Percentiles rank a stretch among this genome's conserved stretches.
Conservation (phyloP, 495 filamentous ascomycete genomes). For the Neurospora intermedia region DNA sequence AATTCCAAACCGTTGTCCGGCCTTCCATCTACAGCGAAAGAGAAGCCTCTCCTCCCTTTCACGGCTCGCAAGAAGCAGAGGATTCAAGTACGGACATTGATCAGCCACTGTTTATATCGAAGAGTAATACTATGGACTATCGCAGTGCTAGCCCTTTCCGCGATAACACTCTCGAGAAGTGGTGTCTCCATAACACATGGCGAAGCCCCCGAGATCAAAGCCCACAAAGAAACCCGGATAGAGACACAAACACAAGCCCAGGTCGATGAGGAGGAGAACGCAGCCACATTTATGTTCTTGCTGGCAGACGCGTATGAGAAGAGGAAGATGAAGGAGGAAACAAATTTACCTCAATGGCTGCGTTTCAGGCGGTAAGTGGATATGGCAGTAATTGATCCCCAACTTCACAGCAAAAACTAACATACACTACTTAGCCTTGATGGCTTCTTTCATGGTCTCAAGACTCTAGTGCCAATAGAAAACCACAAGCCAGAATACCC, state of each 20-base stretch:
- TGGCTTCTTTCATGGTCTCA: slow-evolving; percentile 72
- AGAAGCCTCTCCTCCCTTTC: slow-evolving; percentile 9
- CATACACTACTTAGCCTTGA: slow-evolving; percentile 35
- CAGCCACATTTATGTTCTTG: neutral
- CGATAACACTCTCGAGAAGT: slow-evolving; percentile 16
- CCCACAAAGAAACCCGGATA: neutral
- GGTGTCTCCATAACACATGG: slow-evolving; percentile 8
- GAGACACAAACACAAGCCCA: neutral
- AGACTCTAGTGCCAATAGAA: slow-evolving; percentile 49
- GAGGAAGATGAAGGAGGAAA: slow-evolving; percentile 7
- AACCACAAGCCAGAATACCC: slow-evolving; percentile 72
- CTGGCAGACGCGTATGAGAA: neutral
- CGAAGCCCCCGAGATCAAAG: neutral
- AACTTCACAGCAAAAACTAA: slow-evolving; percentile 2
- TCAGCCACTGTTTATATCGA: slow-evolving; percentile 32
- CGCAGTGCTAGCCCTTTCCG: slow-evolving; percentile 18
- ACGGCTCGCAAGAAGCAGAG: slow-evolving; percentile 5
- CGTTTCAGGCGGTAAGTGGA: slow-evolving; percentile 31
- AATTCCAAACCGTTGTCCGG: slow-evolving; percentile 9
- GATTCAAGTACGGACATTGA: slow-evolving; percentile 20
- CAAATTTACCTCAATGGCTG: slow-evolving; percentile 28
- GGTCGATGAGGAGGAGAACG: neutral
- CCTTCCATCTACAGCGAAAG: slow-evolving; percentile 8
- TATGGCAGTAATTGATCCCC: neutral
- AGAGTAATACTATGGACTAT: slow-evolving; percentile 32